phyloP scores from a whole-genome alignment of 768 basidiomycete genomes.

The Ramaria rubella region DNA sequence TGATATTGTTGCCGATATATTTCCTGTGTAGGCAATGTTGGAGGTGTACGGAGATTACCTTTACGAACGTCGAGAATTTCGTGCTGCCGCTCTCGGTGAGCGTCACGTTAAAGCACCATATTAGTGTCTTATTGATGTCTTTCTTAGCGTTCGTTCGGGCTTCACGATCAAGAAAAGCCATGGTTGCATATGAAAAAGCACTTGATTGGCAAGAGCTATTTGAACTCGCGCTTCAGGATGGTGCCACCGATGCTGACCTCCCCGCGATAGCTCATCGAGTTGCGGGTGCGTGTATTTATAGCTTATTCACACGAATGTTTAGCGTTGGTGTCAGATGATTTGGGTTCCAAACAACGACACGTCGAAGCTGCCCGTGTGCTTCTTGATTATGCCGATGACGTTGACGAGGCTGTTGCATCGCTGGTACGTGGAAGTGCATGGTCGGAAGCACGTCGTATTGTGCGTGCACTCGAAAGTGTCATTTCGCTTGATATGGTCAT shows the following conservation, averaged over 20 bases:
- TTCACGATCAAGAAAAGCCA: constrained; percentile 56
- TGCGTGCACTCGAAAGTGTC: constrained; percentile 29
- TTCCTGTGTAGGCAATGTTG: constrained; percentile 48
- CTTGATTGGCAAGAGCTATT: constrained; percentile 91
- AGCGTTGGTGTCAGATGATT: constrained; percentile 51
- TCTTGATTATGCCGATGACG: constrained; percentile 76
- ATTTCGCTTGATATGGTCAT: constrained; percentile 1
- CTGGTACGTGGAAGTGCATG: constrained; percentile 78
- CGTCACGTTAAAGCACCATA: neutral
- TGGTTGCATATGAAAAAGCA: constrained; percentile 83
- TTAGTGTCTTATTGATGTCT: neutral
- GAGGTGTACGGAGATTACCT: constrained; percentile 81
- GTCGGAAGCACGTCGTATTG: constrained; percentile 85
- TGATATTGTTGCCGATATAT: constrained; percentile 11
- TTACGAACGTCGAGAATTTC: constrained; percentile 77
- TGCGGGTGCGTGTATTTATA: constrained; percentile 51
- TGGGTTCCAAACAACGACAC: constrained; percentile 72
- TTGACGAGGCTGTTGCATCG: constrained; percentile 66
- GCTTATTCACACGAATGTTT: neutral
- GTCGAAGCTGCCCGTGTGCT: constrained; percentile 76
- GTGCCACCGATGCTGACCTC: constrained; percentile 49
- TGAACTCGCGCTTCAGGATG: constrained; percentile 56
- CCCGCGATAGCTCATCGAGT: constrained; percentile 65
- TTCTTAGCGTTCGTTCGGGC: constrained; percentile 68
- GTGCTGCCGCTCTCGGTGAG: constrained; percentile 75